Evolutionary conservation across 164 flowering plant species (phyloP), one percentile per base, ranked within the genome.

Genomic region (Tetrastigma voinierianum): DNA sequence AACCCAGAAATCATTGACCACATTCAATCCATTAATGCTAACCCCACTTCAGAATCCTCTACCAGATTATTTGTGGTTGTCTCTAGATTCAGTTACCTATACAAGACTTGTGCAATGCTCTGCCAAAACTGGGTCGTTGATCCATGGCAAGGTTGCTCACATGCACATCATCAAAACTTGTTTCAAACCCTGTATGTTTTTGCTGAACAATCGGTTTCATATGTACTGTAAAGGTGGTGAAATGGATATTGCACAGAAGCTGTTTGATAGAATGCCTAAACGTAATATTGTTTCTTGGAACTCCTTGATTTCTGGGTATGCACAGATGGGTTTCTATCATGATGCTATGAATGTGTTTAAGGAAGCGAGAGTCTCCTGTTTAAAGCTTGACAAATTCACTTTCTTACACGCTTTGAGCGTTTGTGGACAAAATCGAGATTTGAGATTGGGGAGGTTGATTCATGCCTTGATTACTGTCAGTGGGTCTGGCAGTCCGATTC

Each of bases 261-360:
- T 85, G 81, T 84, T 87, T 55, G 92, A 82, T 64, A 64, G 53
- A 75, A 85, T 85, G 84, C 73, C 77, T 24, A 43, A 70, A 56
- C 71, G 74, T 44, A 73, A 80, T 66, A 46, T 76, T 43, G 46
- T 82, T 15, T 82, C 88, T 9, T 87, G 80, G 80, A 84, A 83
- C 66, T 72, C 68, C 10, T 40, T 87, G 45, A 72, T 85, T 62
- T 78, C 86, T 59, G 85, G 88, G 21, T 83, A 85, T 65, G 61
- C 75, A 48, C 80, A 72, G 53, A 59, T 69, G 82, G 84, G 87
- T 24, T 63, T 56, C 17, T 74, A 64, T 69, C 57, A 51, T 32
- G 62, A 70, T 47, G 81, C 79, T 6, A 57, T 84, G 59, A 46
- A 52, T 1, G 13, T 77, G 65, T 85, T 87, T 66, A 17, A 53